These are phyloP conservation scores for Candida broadrunensis DNA, from an alignment of 805 yeast genomes.

Conservation along the genomic window DNA sequence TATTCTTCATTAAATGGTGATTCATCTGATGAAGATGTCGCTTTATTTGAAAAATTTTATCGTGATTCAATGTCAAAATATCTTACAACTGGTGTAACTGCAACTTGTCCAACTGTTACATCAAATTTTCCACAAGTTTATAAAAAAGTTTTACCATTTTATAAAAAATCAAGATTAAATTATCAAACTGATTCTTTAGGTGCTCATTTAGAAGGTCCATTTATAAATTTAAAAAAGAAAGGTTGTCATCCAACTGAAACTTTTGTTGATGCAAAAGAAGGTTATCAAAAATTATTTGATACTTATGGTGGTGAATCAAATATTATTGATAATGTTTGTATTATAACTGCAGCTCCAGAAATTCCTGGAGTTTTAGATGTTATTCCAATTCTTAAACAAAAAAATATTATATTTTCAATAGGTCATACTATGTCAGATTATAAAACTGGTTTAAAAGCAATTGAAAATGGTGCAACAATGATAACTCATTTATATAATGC, in stretches of 20 bases:
- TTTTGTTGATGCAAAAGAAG: conserved; percentile 33
- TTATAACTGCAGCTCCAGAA: conserved; percentile 54
- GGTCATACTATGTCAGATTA: conserved; percentile 47
- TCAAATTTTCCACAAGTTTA: conserved; percentile 50
- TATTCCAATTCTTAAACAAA: conserved; percentile 32
- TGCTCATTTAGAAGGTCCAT: conserved; percentile 62
- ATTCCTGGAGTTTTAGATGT: conserved; percentile 42
- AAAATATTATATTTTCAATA: conserved; percentile 39
- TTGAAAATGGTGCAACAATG: conserved; percentile 54
- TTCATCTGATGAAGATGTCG: conserved; percentile 28
- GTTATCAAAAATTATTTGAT: conserved; percentile 19
- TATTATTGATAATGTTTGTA: conserved; percentile 32
- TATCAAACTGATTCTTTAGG: conserved; percentile 47
- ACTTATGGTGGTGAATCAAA: conserved; percentile 37
- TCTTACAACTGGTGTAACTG: conserved; percentile 51
- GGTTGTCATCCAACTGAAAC: conserved; percentile 51
- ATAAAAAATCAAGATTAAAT: conserved; percentile 29
- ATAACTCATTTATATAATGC: conserved; percentile 61
- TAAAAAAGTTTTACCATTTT: conserved; percentile 42
- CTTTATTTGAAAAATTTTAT: conserved; percentile 32
- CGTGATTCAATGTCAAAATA: conserved; percentile 44
- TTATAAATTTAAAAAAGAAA: conserved; percentile 45
- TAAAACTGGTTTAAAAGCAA: conserved; percentile 39
- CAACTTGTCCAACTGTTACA: conserved; percentile 56
- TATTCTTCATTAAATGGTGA: conserved; percentile 37